A percentile compares a stretch with the other conserved stretches of the same genome.
Conservation (phyloP, 2,329 filamentous ascomycete genomes). For the Neophaeococcomyces mojaviensis region DNA sequence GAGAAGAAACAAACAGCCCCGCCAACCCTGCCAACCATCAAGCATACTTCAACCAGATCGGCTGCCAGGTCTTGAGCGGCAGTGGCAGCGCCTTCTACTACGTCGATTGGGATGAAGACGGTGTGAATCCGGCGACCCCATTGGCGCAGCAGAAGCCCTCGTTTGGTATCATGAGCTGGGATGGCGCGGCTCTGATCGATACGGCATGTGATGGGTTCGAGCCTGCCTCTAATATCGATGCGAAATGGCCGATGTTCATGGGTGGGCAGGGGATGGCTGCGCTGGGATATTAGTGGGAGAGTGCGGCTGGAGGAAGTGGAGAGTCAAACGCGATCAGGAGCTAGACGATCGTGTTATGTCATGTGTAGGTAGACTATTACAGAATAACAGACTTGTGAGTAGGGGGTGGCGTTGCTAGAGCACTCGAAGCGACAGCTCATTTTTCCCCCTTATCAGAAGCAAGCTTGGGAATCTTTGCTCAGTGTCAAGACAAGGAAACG, state of each 20-base stretch:
- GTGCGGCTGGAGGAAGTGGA: too few relatives aligned
- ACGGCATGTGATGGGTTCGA: constrained; percentile 24
- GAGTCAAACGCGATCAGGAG: too few relatives aligned
- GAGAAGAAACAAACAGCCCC: background rate
- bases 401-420: too few relatives aligned
- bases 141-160: constrained; percentile 37
- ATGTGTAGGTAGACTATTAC: too few relatives aligned
- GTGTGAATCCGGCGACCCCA: constrained; percentile 18
- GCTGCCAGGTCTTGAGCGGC: constrained; percentile 25
- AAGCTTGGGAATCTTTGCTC: too few relatives aligned
- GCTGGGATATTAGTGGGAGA: too few relatives aligned
- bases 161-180: constrained; percentile 58
- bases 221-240: background rate
- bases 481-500: too few relatives aligned
- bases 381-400: too few relatives aligned
- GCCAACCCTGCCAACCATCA: constrained; percentile 1
- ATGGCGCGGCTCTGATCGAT: constrained; percentile 29
- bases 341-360: too few relatives aligned
- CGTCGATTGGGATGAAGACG: constrained; percentile 57
- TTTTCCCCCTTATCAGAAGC: too few relatives aligned
- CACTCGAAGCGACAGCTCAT: too few relatives aligned
- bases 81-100: constrained; percentile 69
- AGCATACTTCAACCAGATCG: constrained; percentile 7
- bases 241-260: background rate
- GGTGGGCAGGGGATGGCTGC: background rate